Conservation (phyloP, 371 early-diverging fungal species). For the Saksenaea oblongispora region DNA sequence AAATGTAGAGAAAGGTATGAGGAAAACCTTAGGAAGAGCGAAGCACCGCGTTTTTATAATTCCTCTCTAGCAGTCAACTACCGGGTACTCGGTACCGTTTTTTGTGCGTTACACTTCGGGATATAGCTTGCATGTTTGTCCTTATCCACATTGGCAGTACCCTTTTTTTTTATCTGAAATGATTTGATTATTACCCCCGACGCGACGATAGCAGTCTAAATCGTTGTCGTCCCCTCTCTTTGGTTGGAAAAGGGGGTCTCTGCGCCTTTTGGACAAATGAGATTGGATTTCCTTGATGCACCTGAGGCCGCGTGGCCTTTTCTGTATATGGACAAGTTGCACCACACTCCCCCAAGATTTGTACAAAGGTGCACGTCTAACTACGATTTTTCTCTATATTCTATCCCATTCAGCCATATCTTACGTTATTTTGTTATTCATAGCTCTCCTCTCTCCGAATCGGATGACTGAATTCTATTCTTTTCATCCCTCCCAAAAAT, state of each 20-base stretch:
- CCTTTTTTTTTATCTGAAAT: not conserved
- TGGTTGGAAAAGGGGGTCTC: not conserved
- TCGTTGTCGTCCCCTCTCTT: not conserved
- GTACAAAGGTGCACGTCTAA: not conserved
- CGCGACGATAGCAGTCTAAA: not conserved
- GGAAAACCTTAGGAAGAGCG: not conserved
- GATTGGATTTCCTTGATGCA: not conserved
- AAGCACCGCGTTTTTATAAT: not conserved
- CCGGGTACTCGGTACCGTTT: constrained; percentile 4
- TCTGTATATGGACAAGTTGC: not conserved
- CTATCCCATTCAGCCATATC: not conserved
- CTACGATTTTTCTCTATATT: not conserved
- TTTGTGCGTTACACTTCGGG: not conserved
- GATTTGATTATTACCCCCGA: not conserved
- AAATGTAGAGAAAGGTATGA: not conserved
- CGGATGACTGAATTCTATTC: not conserved
- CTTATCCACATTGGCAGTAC: not conserved
- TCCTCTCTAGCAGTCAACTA: not conserved
- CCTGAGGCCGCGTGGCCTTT: constrained; percentile 3
- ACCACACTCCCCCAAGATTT: not conserved
- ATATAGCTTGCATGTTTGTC: not conserved
- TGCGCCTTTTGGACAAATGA: not conserved
- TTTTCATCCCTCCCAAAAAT: not conserved
- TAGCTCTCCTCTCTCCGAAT: not conserved
- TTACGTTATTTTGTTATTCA: not conserved